Percentiles rank a stretch among this genome's conserved stretches.
Conservation (phyloP, 345 rosid species). For the Theobroma cacao region DNA sequence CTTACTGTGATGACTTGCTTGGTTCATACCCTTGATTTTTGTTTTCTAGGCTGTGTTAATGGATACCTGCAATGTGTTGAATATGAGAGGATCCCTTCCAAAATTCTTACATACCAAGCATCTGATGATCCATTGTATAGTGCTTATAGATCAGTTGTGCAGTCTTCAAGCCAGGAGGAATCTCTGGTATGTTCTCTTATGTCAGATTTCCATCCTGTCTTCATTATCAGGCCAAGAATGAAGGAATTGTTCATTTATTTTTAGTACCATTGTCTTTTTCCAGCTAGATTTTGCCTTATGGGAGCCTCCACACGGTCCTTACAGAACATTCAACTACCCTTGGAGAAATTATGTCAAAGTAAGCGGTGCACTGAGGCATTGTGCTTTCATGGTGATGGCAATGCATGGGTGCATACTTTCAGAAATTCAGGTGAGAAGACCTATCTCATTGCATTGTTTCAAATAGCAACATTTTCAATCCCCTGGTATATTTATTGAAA, state of each 20-base stretch:
- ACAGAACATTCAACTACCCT: constrained; percentile 63
- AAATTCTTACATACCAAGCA: constrained; percentile 84
- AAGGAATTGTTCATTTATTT: background rate
- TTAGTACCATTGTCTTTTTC: background rate
- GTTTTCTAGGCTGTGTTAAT: constrained; percentile 62
- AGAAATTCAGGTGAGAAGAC: constrained; percentile 69
- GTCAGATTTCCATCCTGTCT: background rate
- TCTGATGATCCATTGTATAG: constrained; percentile 78
- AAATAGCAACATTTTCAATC: background rate
- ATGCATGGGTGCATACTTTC: constrained; percentile 93
- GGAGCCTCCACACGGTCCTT: constrained; percentile 96
- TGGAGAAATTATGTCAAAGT: constrained; percentile 76
- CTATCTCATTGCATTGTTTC: background rate
- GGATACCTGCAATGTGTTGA: constrained; percentile 74
- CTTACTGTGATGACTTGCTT: background rate
- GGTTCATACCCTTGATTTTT: background rate
- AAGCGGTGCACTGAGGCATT: constrained; percentile 86
- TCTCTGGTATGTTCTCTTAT: constrained; percentile 46
- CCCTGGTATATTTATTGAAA: background rate
- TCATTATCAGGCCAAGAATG: background rate
- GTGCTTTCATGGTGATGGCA: constrained; percentile 95
- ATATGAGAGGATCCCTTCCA: constrained; percentile 84
- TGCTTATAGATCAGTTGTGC: constrained; percentile 82
- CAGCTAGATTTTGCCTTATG: constrained; percentile 78
- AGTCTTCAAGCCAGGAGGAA: constrained; percentile 84